Conservation (phyloP, 768 basidiomycete genomes). For the Panellus pusillus region DNA sequence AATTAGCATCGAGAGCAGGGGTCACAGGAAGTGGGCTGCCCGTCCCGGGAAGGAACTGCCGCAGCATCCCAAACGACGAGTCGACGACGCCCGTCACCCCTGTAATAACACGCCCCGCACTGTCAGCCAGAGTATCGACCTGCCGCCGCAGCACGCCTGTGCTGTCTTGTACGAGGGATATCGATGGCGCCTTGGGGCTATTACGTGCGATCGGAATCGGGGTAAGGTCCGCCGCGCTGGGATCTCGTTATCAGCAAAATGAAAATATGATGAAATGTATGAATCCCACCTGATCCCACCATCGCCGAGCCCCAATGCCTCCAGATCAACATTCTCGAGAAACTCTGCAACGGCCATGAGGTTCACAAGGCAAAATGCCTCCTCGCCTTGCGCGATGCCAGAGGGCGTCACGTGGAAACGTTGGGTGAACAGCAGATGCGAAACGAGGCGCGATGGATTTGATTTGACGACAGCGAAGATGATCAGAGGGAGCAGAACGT, state of each 20-base stretch:
- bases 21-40: constrained; percentile 25
- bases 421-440: constrained; percentile 66
- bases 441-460: constrained; percentile 80
- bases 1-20: constrained; percentile 16
- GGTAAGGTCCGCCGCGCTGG: constrained; percentile 74
- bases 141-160: constrained; percentile 71
- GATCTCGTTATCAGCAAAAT: neutral
- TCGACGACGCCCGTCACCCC: constrained; percentile 90
- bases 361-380: constrained; percentile 92
- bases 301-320: constrained; percentile 58
- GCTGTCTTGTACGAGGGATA: constrained; percentile 44
- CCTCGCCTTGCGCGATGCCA: constrained; percentile 65
- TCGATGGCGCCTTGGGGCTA: constrained; percentile 42
- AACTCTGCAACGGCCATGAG: constrained; percentile 95
- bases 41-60: constrained; percentile 66
- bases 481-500: constrained; percentile 88
- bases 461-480: constrained; percentile 93
- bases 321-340: constrained; percentile 90
- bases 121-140: constrained; percentile 77
- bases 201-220: constrained; percentile 74
- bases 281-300: constrained; percentile 58
- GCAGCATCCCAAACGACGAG: constrained; percentile 83
- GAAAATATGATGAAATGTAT: constrained; percentile 1
- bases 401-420: constrained; percentile 43
- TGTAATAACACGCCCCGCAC: constrained; percentile 74